Conservation (phyloP, 495 filamentous ascomycete species). For the Staphylotrichum longicolle region DNA sequence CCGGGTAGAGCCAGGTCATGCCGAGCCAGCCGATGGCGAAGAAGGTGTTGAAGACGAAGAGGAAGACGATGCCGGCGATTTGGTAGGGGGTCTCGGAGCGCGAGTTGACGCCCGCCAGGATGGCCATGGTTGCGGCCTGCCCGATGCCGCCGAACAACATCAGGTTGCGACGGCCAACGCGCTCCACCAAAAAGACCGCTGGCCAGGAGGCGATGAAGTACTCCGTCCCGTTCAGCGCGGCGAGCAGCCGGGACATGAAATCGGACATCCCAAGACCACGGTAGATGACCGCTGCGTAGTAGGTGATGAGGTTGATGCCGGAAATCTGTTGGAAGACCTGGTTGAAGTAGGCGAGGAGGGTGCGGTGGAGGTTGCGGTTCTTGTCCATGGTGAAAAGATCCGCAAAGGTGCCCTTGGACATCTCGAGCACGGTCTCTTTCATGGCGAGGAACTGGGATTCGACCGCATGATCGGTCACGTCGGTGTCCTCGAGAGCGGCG, state of each 20-base stretch:
- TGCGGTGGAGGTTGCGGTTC: conserved; percentile 61
- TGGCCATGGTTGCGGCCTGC: conserved; percentile 66
- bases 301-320: conserved; percentile 76
- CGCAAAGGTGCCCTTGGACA: conserved; percentile 60
- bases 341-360: conserved; percentile 18
- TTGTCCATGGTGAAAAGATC: conserved; percentile 72
- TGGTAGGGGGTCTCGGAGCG: conserved; percentile 33
- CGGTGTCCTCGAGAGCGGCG: conserved; percentile 43
- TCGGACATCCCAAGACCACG: conserved; percentile 50
- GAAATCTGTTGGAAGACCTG: conserved; percentile 19
- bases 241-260: conserved; percentile 63
- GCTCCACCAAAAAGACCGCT: conserved; percentile 63
- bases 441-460: conserved; percentile 67
- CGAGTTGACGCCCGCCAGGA: conserved; percentile 54
- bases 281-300: conserved; percentile 69
- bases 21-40: conserved; percentile 58
- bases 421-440: conserved; percentile 72
- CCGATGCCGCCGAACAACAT: conserved; percentile 72
- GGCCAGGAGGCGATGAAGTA: conserved; percentile 74
- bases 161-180: conserved; percentile 61
- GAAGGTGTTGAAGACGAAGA: conserved; percentile 49
- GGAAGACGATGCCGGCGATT: conserved; percentile 52
- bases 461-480: conserved; percentile 52
- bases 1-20: conserved; percentile 62
- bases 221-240: conserved; percentile 70